phyloP scores from a whole-genome alignment of 129 eudicot genomes.

The Arctium minus region DNA sequence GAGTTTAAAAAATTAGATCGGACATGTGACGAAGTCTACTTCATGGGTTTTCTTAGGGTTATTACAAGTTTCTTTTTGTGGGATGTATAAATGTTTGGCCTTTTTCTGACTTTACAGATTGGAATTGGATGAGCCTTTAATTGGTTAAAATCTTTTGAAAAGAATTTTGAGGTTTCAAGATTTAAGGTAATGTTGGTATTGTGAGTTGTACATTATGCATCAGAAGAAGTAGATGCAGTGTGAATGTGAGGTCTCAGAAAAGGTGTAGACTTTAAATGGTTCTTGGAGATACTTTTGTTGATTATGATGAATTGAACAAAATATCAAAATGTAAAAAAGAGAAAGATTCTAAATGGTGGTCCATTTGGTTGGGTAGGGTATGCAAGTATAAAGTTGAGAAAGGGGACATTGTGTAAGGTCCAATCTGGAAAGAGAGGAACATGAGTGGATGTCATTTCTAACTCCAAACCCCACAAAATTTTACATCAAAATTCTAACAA shows the following conservation, averaged over 20 bases:
- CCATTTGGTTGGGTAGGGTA: conserved; percentile 28
- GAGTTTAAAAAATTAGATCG: too few relatives aligned
- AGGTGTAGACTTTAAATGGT: conserved; percentile 16
- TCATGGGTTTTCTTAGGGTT: background rate
- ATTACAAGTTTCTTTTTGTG: conserved; percentile 3
- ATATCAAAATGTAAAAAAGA: background rate
- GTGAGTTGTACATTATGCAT: conserved; percentile 13
- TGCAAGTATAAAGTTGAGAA: conserved; percentile 26
- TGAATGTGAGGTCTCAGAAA: background rate
- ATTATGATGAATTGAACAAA: conserved; percentile 5
- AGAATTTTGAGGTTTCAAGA: conserved; percentile 5
- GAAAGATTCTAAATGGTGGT: conserved; percentile 21
- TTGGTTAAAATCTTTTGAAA: conserved; percentile 4
- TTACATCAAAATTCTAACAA: background rate
- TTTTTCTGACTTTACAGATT: conserved; percentile 15
- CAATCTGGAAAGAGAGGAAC: conserved; percentile 24
- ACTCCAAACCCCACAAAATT: background rate
- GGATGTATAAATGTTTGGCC: conserved; percentile 4
- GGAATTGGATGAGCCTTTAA: conserved; percentile 6
- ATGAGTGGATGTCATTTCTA: conserved; percentile 22
- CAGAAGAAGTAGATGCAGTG: conserved; percentile 1
- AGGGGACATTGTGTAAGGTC: conserved; percentile 34
- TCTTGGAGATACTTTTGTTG: conserved; percentile 13
- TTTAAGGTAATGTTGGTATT: background rate
- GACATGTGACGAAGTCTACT: background rate